Base-by-base conservation (phyloP, 1,284 basidiomycete genomes). In the Irpex rosettiformis region DNA sequence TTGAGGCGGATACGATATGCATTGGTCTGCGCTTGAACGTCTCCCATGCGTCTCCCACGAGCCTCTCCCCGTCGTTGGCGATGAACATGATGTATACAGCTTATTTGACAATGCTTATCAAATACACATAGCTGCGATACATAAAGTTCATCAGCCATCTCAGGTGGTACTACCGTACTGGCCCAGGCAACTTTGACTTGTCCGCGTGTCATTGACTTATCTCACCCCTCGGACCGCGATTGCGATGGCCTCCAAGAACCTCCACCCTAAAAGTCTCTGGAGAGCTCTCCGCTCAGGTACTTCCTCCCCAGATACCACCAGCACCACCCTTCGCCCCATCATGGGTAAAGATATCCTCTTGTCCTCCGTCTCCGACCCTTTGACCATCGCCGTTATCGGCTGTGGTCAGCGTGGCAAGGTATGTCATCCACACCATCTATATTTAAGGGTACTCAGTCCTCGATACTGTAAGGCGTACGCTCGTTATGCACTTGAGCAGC, bases 321-420 rank as follows among this genome's bases (percentile, higher is more conserved):
- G 13, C 37, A 40, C 37, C 43, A 21, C 43, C 6, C 48, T 40
- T 37, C 48, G 16, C 33, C 18, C 58, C 56, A 63, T 18, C 56
- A 74, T 73, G 71, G 65, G 65, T 16, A 54, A 67, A 56, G 63
- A 69, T 42, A 56, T 67, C 4, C 55, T 58, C 43, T 60, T 57
- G 40, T 45, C 62, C 24, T n/a, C 13, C 43, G 22, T 10, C 43
- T 47, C 56, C 21, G 65, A 67, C 51, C 77, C 77, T 13, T 70
- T 83, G 22, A 82, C 77, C 4, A 57, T 83, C 16, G 80, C 77
- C 22, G 70, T 84, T 59, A 73, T 94, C 48, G 93, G 93, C 22
- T 93, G 89, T 64, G 93, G 93, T 2, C 86, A 91, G 70, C 84
- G 93, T 58, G 92, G 92, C 59, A 79, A 79, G 71, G 89, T 90